Evolutionary conservation across 768 basidiomycete genomes (phyloP), one percentile per base, ranked within the genome.

Genomic region (Naematelia encephala): DNA sequence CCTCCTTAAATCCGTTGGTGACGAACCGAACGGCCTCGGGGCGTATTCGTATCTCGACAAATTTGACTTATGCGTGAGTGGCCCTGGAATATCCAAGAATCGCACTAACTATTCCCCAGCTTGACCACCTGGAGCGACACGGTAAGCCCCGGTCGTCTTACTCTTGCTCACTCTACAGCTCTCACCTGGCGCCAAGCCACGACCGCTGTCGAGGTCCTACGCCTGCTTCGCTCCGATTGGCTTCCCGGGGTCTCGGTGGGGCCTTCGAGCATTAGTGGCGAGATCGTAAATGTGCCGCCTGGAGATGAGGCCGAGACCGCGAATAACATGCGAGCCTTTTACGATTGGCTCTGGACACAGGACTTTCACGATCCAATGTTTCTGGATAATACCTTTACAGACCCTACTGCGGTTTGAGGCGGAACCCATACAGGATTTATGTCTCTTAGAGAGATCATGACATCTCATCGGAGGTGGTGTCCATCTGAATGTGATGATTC

Each of bases 1-100:
- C 27, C 51, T 53, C 19, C 29, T 53, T n/a, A 25, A 53, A 53
- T 26, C 23, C n/a, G 51, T 53, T 3, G 51, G 44, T 16, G 23
- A 46, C 44, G 14, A 23, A 5, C 23, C 44, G n/a, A 23, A n/a
- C 4, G 44, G 4, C 14, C 5, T 19, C 23, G n/a, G n/a, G n/a
- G 23, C 23, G 4, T n/a, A 46, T n/a, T 19, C n/a, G n/a, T 23
- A 46, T n/a, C 4, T 46, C 44, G n/a, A 14, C 5, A 46, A 46
- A 4, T 19, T 46, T 23, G 44, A 46, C 14, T n/a, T 19, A 5
- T 46, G 44, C 14, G 44, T 46, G 23, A 14, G 44, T 46, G 44
- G n/a, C n/a, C 44, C 44, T 16, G 5, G n/a, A n/a, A 42, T 11
- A 42, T 11, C 39, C 14, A 23, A n/a, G n/a, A 23, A 46, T 46